Evolutionary conservation across 2,329 filamentous ascomycete genomes (phyloP).

Genomic region (Penicillium sp.): DNA sequence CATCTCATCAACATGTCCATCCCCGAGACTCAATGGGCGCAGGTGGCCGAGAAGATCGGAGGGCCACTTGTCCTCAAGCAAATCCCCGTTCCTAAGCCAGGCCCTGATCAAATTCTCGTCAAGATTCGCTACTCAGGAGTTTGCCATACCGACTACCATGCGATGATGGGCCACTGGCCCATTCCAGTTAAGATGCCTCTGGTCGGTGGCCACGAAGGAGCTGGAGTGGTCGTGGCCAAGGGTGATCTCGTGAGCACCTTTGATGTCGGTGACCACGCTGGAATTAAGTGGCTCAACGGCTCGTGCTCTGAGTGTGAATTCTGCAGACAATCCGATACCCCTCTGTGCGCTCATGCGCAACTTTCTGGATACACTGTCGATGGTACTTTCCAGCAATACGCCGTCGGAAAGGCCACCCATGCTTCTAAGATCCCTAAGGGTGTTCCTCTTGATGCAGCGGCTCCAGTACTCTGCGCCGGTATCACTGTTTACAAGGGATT

Average conservation of each 20-base stretch:
- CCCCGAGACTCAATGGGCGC: slow-evolving; percentile 84
- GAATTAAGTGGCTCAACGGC: slow-evolving; percentile 89
- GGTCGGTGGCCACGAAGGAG: slow-evolving; percentile 75
- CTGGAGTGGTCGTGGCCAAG: slow-evolving; percentile 74
- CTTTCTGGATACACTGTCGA: slow-evolving; percentile 91
- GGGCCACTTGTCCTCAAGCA: slow-evolving; percentile 56
- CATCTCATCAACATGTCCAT: slow-evolving; percentile 45
- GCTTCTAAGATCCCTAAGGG: slow-evolving; percentile 78
- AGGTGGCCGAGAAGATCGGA: slow-evolving; percentile 80
- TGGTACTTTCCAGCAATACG: slow-evolving; percentile 90
- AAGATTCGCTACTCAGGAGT: slow-evolving; percentile 89
- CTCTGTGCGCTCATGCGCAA: slow-evolving; percentile 70
- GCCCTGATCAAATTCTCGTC: slow-evolving; percentile 83
- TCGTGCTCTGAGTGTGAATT: slow-evolving; percentile 78
- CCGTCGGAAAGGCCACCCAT: slow-evolving; percentile 80
- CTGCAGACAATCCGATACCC: slow-evolving; percentile 76
- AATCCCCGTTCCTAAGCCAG: slow-evolving; percentile 77
- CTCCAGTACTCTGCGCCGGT: slow-evolving; percentile 79
- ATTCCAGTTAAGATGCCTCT: slow-evolving; percentile 75
- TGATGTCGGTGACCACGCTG: slow-evolving; percentile 75
- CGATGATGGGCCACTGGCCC: slow-evolving; percentile 87
- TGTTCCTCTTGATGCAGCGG: slow-evolving; percentile 71
- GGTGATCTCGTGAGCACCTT: slow-evolving; percentile 74
- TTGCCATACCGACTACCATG: slow-evolving; percentile 81
- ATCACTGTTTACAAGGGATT: slow-evolving; percentile 88